Percentiles rank a stretch among this genome's conserved stretches.
Evolutionary conservation across 805 yeast genomes (phyloP).

Genomic region (Kluyveromyces nonfermentans): DNA sequence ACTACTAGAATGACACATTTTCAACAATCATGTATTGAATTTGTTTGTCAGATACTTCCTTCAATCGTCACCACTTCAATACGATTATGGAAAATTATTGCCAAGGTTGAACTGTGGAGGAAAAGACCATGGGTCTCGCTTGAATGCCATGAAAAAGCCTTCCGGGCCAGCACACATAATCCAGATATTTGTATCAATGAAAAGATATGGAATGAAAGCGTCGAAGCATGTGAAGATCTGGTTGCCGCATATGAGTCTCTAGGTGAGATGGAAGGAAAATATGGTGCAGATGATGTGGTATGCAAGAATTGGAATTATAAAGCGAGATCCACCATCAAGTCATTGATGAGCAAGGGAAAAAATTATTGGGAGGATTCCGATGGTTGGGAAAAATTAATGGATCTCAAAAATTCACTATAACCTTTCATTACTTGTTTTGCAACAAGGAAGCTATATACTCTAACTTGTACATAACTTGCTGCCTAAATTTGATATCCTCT

Average conservation of each 20-base stretch:
- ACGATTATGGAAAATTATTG: constrained; percentile 74
- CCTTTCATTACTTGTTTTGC: not conserved
- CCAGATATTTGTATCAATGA: constrained; percentile 59
- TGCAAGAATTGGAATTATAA: constrained; percentile 91
- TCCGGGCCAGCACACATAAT: constrained; percentile 54
- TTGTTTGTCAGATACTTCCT: constrained; percentile 63
- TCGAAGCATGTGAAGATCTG: constrained; percentile 66
- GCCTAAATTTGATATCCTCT: constrained; percentile 9
- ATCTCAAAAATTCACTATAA: constrained; percentile 18
- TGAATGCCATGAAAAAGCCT: constrained; percentile 80
- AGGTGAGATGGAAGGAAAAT: constrained; percentile 76
- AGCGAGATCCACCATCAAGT: constrained; percentile 60
- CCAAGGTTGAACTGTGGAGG: constrained; percentile 82
- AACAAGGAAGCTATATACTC: constrained; percentile 6
- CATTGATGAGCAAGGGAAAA: constrained; percentile 71
- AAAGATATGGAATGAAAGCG: constrained; percentile 64
- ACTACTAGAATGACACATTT: constrained; percentile 41
- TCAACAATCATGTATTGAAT: constrained; percentile 60
- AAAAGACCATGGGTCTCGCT: constrained; percentile 79
- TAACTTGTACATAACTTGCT: constrained; percentile 9
- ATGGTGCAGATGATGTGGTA: constrained; percentile 73
- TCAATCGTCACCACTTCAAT: constrained; percentile 48
- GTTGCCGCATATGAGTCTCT: constrained; percentile 79
- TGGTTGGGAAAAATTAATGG: constrained; percentile 61
- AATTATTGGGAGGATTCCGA: constrained; percentile 69